Base-by-base conservation (phyloP, 257 asterid species). In the Leptodermis oblonga region DNA sequence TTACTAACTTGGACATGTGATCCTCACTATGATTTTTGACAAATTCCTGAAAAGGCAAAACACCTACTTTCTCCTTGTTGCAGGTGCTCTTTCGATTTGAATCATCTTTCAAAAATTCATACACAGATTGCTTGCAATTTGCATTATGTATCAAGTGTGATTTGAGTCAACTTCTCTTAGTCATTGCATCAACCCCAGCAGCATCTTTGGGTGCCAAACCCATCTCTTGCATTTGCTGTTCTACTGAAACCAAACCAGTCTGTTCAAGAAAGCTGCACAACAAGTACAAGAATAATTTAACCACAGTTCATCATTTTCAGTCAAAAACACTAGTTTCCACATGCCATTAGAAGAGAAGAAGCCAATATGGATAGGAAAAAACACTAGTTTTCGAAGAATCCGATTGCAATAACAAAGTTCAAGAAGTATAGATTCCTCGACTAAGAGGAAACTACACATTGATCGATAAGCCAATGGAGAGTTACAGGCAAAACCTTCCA, bases 231-330 rank as follows among this genome's bases (percentile, higher is more conserved):
- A 88, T 86, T 78, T 88, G 96, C 68, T 86, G 82, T 77, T 93
- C 90, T 22, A 93, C 88, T 0, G 97, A 85, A 73, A 90, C 97
- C 54, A 93, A 84, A 43, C 96, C 96, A 1, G 96, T 93, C 77
- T 90, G 92, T 31, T 88, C 87, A 51, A 90, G 92, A 82, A 90
- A 93, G 73, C 97, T 89, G 80, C 76, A 67, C 23, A 59, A 75
- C 15, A 63, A 72, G 23, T 66, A 17, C 17, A 49, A 15, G 10
- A 42, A 49, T 36, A 26, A 25, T 25, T 4, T 43, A 3, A 11
- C 31, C 15, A 48, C 13, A 23, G 34, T 46, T 51, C 12, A 10
- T 46, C n/a, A n/a, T n/a, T n/a, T n/a, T n/a, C n/a, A n/a, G n/a
- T n/a, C n/a, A n/a, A n/a, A n/a, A n/a, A n/a, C n/a, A n/a, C n/a